A percentile compares a stretch with the other conserved stretches of the same genome.
Evolutionary conservation across 768 basidiomycete species (phyloP).

Genomic region (Podaxis mareebaensis): DNA sequence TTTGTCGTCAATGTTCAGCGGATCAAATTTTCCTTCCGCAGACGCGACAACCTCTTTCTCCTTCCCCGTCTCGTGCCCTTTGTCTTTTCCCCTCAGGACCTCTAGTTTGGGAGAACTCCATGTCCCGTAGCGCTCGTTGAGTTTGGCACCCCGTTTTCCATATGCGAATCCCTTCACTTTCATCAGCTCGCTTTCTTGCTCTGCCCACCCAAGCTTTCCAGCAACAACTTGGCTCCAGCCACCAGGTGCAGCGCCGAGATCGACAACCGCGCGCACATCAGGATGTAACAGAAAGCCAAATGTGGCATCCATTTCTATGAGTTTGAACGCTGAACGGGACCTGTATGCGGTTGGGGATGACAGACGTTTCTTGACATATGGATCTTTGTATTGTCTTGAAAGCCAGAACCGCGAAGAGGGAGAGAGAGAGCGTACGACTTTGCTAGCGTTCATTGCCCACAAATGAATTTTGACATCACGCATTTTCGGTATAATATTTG

Average conservation of each 20-base stretch:
- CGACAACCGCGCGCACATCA: slow-evolving; percentile 68
- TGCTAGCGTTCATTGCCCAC: background rate
- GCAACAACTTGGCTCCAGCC: slow-evolving; percentile 92
- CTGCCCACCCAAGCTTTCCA: slow-evolving; percentile 55
- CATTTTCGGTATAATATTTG: background rate
- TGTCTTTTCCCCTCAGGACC: background rate
- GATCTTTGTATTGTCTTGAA: slow-evolving; percentile 66
- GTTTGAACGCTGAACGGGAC: slow-evolving; percentile 90
- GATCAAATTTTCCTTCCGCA: slow-evolving; percentile 31
- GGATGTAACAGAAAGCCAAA: slow-evolving; percentile 53
- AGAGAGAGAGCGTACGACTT: slow-evolving; percentile 1
- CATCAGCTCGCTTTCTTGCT: slow-evolving; percentile 16
- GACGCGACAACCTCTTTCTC: background rate
- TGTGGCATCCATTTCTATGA: slow-evolving; percentile 71
- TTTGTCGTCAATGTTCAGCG: slow-evolving; percentile 42
- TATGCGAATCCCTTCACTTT: slow-evolving; percentile 13
- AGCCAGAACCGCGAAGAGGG: slow-evolving; percentile 49
- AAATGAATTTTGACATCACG: background rate
- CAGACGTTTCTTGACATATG: slow-evolving; percentile 55
- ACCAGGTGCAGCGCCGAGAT: slow-evolving; percentile 91
- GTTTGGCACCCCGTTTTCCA: background rate
- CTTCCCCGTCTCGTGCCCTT: slow-evolving; percentile 2
- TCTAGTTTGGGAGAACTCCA: slow-evolving; percentile 10
- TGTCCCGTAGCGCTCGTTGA: slow-evolving; percentile 8
- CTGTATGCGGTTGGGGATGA: slow-evolving; percentile 53